Conservation (phyloP, 2,329 filamentous ascomycete genomes). For the Helotiales sp. region DNA sequence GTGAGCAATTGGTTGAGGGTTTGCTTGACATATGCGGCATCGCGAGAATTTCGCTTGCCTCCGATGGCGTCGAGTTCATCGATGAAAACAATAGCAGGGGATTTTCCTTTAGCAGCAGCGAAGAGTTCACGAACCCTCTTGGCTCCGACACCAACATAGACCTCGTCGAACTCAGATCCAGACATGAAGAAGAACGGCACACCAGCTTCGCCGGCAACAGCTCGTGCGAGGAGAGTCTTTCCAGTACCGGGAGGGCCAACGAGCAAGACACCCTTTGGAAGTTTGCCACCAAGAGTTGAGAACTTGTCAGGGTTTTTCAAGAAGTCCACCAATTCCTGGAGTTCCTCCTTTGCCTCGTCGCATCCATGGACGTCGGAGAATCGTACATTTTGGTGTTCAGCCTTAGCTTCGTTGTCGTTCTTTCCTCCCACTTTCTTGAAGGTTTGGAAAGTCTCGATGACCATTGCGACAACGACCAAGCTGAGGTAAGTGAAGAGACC, state of each 20-base stretch:
- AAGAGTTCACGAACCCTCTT: constrained; percentile 98
- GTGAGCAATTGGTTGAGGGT: constrained; percentile 97
- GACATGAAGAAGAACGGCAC: constrained; percentile 99
- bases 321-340: constrained; percentile 96
- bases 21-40: constrained; percentile 95
- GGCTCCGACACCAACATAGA: constrained; percentile 95
- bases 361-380: constrained; percentile 97
- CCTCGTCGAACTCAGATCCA: constrained; percentile 96
- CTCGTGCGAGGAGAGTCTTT: constrained; percentile 93
- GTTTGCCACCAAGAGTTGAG: constrained; percentile 90
- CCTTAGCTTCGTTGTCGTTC: constrained; percentile 80
- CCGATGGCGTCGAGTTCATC: constrained; percentile 95
- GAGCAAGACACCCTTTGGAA: constrained; percentile 94
- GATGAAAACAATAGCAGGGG: constrained; percentile 93
- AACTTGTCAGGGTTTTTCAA: constrained; percentile 92
- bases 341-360: constrained; percentile 96
- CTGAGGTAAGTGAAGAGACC: constrained; percentile 78
- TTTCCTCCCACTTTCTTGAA: constrained; percentile 78
- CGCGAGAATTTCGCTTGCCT: constrained; percentile 88
- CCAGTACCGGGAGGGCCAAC: constrained; percentile 96
- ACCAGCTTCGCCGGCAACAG: constrained; percentile 94
- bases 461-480: constrained; percentile 77
- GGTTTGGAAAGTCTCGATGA: constrained; percentile 80
- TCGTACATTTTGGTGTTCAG: constrained; percentile 87
- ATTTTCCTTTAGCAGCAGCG: constrained; percentile 78